Evolutionary conservation across 2,329 filamentous ascomycete species (phyloP).

Genomic region (Chaetomium globosum): DNA sequence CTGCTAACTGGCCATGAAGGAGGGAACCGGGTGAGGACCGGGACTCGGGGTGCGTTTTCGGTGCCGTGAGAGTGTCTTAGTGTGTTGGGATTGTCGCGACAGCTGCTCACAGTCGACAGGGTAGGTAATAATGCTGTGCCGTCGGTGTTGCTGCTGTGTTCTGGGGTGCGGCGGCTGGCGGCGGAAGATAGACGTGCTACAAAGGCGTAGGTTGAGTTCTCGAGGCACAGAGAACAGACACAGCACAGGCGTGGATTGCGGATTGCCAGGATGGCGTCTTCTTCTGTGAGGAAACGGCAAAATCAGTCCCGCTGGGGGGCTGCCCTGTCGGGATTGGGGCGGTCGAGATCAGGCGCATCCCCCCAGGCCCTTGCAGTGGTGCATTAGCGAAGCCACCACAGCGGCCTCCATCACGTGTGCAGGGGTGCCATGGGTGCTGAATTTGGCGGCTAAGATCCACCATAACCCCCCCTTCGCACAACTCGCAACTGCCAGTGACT

Average conservation of each 20-base stretch:
- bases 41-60: conserved; percentile 23
- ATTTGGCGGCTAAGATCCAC: conserved; percentile 22
- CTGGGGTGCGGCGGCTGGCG: conserved; percentile 8
- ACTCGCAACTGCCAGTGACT: neutral
- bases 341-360: conserved; percentile 34
- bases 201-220: conserved; percentile 17
- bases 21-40: conserved; percentile 11
- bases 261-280: conserved; percentile 31
- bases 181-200: conserved; percentile 3
- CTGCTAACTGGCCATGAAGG: conserved; percentile 28
- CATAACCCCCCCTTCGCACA: neutral
- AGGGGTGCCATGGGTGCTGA: conserved; percentile 22
- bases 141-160: conserved; percentile 12
- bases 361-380: conserved; percentile 17
- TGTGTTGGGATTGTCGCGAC: conserved; percentile 5
- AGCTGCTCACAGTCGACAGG: conserved; percentile 7
- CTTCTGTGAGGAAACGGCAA: conserved; percentile 25
- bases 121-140: conserved; percentile 3
- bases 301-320: conserved; percentile 28
- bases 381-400: conserved; percentile 31
- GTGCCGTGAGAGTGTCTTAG: conserved; percentile 8
- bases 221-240: neutral
- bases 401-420: conserved; percentile 34
- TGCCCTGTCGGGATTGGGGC: conserved; percentile 23
- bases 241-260: conserved; percentile 22